Base-by-base conservation (phyloP, 1,284 basidiomycete species). In the Grifola frondosa region DNA sequence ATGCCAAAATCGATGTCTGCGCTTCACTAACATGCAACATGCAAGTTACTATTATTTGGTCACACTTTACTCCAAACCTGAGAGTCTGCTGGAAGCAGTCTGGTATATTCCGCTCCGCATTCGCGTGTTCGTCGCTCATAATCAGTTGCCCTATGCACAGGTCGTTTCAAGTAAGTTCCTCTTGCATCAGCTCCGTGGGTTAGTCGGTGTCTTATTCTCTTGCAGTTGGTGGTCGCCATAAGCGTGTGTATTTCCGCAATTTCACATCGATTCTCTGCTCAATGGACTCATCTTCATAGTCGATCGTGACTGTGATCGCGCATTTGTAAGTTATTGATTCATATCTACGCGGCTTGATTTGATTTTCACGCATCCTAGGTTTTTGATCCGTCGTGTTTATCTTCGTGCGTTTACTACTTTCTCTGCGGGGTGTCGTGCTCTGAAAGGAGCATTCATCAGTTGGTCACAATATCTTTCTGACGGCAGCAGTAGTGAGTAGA, bases 21-120 rank as follows among this genome's bases (percentile, higher is more conserved):
- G 13, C n/a, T 8, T 12, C 3, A 4, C 2, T 21, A 9, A n/a
- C n/a, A n/a, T n/a, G n/a, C n/a, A n/a, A n/a, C n/a, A n/a, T n/a
- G n/a, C n/a, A n/a, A 50, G 49, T 15, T 50, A 50, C 33, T 47
- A 36, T 30, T 50, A 50, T 34, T 37, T 50, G 6, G 39, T 47
- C 15, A 44, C 49, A n/a, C 20, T 39, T 16, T 47, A 50, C 40
- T 50, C 42, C 26, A 7, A 46, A 1, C 49, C 49, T 1, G 2
- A 13, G n/a, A 31, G 20, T 2, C 38, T 50, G 7, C 40, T 40
- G 1, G 16, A 25, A 9, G 49, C 45, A 3, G 42, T 47, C n/a
- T 50, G 49, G 49, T 50, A 21, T 24, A 15, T 9, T 13, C 25
- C 9, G 12, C 5, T 23, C 4, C 10, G 9, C 15, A 5, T 16